Evolutionary conservation across 2,329 filamentous ascomycete genomes (phyloP), one percentile per base, ranked within the genome.

Genomic region (Neonectria sp.): DNA sequence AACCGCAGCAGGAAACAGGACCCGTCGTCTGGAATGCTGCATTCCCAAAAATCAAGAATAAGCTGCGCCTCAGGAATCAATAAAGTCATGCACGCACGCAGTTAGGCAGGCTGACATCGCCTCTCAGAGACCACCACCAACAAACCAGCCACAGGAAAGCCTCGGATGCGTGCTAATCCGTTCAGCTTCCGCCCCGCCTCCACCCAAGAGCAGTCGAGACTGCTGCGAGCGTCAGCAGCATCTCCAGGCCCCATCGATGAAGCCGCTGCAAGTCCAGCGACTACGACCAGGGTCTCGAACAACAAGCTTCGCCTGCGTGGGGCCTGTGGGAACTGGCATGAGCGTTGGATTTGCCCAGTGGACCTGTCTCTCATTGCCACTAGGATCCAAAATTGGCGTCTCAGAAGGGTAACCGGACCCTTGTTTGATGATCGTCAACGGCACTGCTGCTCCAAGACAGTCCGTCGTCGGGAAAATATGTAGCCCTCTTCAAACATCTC

Each of bases 241-340:
- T 56, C 63, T 57, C 60, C 71, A 67, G 7, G 31, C 31, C 51
- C 24, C 29, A 35, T 21, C 25, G 31, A 24, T 33, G 21, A 25
- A 27, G 24, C 53, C 17, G 35, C n/a, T 27, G 35, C 37, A 17
- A 31, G 21, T 11, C 43, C 25, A 21, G 7, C 27, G 25, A 17
- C 3, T 27, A 15, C 13, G 61, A 67, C 71, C 55, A 67, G 72
- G 62, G 71, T 67, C 71, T 71, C 63, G 65, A 72, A 73, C 62
- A 69, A 65, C 72, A 74, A 74, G 72, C 72, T 74, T 74, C 71
- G 68, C 69, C 15, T 45, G 68, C 69, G 71, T 74, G 73, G 73
- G 73, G 71, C 60, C 33, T 27, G 51, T 57, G 53, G 53, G 49
- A 33, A n/a, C 6, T 45, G 59, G 37, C 51, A 49, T 46, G 43